Conservation (phyloP, 75 land plant species). For the Gnetum montanum region DNA sequence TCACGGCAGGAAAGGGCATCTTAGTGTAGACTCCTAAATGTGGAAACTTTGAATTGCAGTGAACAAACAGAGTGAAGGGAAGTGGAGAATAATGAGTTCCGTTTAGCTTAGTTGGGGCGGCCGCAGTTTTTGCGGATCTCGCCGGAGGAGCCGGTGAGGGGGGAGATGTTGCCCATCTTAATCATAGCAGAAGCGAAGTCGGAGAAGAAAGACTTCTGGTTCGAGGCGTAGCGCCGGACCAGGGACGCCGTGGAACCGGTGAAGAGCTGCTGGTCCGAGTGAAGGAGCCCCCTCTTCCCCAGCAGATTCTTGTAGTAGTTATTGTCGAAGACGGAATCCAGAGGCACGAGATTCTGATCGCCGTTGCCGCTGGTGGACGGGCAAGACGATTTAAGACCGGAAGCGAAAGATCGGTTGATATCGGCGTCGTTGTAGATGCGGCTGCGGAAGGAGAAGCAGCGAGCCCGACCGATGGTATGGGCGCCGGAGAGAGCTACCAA, state of each 20-base stretch:
- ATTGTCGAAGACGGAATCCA: constrained; percentile 27
- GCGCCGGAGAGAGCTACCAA: constrained; percentile 29
- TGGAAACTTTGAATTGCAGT: too few relatives aligned
- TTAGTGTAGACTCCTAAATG: too few relatives aligned
- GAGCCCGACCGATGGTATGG: constrained; percentile 22
- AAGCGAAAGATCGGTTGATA: constrained; percentile 6
- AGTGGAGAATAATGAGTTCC: too few relatives aligned
- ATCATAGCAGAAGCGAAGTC: constrained; percentile 2
- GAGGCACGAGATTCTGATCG: constrained; percentile 6
- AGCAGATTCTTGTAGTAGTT: constrained; percentile 14
- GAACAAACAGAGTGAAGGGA: too few relatives aligned
- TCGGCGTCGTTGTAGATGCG: constrained; percentile 16
- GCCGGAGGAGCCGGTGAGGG: constrained; percentile 1
- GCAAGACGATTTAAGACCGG: constrained; percentile 10
- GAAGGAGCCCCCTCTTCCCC: constrained; percentile 16
- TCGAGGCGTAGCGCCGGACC: neutral
- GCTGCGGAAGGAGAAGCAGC: constrained; percentile 6
- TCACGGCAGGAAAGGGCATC: too few relatives aligned
- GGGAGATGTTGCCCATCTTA: constrained; percentile 1
- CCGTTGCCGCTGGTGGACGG: constrained; percentile 8
- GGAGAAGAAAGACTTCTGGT: neutral
- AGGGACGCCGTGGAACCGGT: neutral
- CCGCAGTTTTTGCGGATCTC: neutral
- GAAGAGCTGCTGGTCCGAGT: constrained; percentile 30
- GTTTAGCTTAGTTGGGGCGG: neutral